Percentiles rank a stretch among this genome's conserved stretches.
These are phyloP conservation scores for Lotmaria passim DNA, from an alignment of 208 protist genomes.

Conservation along the genomic window DNA sequence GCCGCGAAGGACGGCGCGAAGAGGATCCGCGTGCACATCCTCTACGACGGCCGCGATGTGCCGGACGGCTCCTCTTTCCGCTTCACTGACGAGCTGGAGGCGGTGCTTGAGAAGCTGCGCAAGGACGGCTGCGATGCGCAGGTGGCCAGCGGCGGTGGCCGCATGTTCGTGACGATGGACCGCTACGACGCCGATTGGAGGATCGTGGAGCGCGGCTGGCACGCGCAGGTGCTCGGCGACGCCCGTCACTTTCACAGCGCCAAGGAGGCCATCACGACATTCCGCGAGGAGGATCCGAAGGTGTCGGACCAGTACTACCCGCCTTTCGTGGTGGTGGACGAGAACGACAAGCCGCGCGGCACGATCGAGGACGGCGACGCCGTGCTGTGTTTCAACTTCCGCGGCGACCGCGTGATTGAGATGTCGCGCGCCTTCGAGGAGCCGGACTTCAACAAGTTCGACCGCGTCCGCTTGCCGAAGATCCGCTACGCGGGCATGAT, in stretches of 20 bases:
- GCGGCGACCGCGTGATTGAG: conserved; percentile 95
- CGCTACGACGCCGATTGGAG: conserved; percentile 96
- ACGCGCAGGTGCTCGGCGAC: conserved; percentile 92
- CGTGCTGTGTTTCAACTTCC: conserved; percentile 96
- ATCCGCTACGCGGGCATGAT: conserved; percentile 95
- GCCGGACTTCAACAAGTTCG: conserved; percentile 91
- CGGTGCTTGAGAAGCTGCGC: conserved; percentile 78
- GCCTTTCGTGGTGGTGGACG: conserved; percentile 87
- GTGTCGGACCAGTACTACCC: conserved; percentile 95
- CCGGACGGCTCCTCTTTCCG: conserved; percentile 89
- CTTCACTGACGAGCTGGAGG: conserved; percentile 93
- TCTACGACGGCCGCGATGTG: conserved; percentile 96
- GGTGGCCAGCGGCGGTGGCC: conserved; percentile 93
- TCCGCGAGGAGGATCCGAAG: conserved; percentile 80
- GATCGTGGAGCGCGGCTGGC: conserved; percentile 95
- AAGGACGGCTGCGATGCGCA: conserved; percentile 79
- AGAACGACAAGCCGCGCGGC: conserved; percentile 81
- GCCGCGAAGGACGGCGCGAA: conserved; percentile 83
- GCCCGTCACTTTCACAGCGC: conserved; percentile 83
- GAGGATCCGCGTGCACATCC: conserved; percentile 91
- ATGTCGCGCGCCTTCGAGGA: conserved; percentile 95
- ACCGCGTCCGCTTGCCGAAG: conserved; percentile 90
- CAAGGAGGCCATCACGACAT: conserved; percentile 90
- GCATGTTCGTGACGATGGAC: conserved; percentile 97
- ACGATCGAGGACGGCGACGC: conserved; percentile 94